Conservation (phyloP, 306 rosid genomes). For the barrel medic (Medicago truncatula) region MtrunA17r5.0-ANR NC_053044.1:24331501-24332000, state of each 20-base stretch:
- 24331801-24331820: constrained; percentile 26
- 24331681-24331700: background rate
- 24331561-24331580: background rate
- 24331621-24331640: constrained; percentile 24
- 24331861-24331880: background rate
- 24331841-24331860: background rate
- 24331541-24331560: background rate
- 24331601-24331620: background rate
- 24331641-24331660: constrained; percentile 33
- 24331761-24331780: constrained; percentile 29
- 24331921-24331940: background rate
- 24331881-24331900: constrained; percentile 16
- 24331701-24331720: constrained; percentile 18
- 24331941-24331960: background rate
- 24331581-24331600: background rate
- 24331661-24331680: constrained; percentile 23
- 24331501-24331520: background rate
- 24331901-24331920: background rate
- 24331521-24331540: background rate
- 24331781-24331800: background rate
- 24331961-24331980: constrained; percentile 11
- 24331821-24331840: constrained; percentile 18
- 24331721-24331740: background rate
- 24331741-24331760: constrained; percentile 12
- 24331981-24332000: constrained; percentile 18